phyloP scores from a whole-genome alignment of 1,139 yeast species.

The Diutina rugosa region DNA sequence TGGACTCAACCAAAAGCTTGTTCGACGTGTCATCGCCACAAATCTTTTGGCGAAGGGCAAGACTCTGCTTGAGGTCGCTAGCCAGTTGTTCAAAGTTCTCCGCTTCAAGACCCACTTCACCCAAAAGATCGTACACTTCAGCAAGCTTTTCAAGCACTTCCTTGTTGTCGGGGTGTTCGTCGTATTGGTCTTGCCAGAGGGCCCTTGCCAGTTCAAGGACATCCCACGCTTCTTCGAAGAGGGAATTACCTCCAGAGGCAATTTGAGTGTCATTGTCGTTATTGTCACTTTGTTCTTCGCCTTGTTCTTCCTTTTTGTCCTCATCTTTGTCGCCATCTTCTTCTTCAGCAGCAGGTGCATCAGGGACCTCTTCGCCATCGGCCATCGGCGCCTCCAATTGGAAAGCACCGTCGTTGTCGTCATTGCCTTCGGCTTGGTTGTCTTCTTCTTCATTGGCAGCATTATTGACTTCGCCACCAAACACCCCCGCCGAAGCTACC shows the following conservation, averaged over 20 bases:
- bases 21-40: slow-evolving; percentile 29
- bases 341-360: slow-evolving; percentile 14
- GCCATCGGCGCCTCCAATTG: slow-evolving; percentile 2
- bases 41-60: slow-evolving; percentile 42
- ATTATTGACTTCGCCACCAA: slow-evolving; percentile 41
- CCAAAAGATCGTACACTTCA: slow-evolving; percentile 68
- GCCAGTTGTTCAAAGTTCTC: slow-evolving; percentile 74
- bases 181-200: background rate
- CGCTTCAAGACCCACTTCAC: slow-evolving; percentile 81
- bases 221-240: slow-evolving; percentile 2
- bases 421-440: slow-evolving; percentile 3
- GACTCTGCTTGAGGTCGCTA: slow-evolving; percentile 45
- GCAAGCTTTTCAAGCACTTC: slow-evolving; percentile 42
- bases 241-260: background rate
- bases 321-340: slow-evolving; percentile 15
- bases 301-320: slow-evolving; percentile 54
- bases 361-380: slow-evolving; percentile 3
- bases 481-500: slow-evolving; percentile 62
- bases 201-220: slow-evolving; percentile 1
- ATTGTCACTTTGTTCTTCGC: slow-evolving; percentile 30
- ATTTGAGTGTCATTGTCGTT: slow-evolving; percentile 6
- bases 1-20: slow-evolving; percentile 61
- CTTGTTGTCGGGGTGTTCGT: slow-evolving; percentile 12
- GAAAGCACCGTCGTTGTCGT: slow-evolving; percentile 4
- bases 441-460: slow-evolving; percentile 4